Evolutionary conservation across 2,329 filamentous ascomycete genomes (phyloP).

Genomic region (Xylaria sp.): DNA sequence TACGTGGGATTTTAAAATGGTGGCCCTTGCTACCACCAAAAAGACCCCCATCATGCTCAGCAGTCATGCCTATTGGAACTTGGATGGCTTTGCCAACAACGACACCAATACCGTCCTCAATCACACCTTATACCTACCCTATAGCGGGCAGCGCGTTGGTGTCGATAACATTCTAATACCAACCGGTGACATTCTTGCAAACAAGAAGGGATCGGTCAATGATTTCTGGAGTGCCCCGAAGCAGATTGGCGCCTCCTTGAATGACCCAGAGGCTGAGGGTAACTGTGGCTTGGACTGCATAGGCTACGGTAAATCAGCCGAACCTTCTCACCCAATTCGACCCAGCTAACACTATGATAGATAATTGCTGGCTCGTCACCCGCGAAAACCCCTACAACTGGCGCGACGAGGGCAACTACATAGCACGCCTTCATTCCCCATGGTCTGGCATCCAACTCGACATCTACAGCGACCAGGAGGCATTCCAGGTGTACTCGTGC

Average conservation of each 20-base stretch:
- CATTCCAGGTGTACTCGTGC: conserved; percentile 89
- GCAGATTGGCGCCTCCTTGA: conserved; percentile 73
- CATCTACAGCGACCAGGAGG: conserved; percentile 81
- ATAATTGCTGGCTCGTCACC: conserved; percentile 73
- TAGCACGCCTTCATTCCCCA: conserved; percentile 70
- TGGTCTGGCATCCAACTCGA: conserved; percentile 86
- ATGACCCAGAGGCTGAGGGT: conserved; percentile 64
- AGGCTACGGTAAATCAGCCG: conserved; percentile 71
- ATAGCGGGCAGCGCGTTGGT: conserved; percentile 70
- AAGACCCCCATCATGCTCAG: conserved; percentile 85
- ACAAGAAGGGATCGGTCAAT: conserved; percentile 70
- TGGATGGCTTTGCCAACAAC: conserved; percentile 79
- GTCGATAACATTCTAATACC: conserved; percentile 76
- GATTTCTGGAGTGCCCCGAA: conserved; percentile 85
- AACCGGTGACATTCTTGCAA: conserved; percentile 75
- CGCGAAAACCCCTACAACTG: conserved; percentile 67
- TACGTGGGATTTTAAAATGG: conserved; percentile 76
- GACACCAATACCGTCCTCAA: conserved; percentile 69
- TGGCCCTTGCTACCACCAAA: conserved; percentile 71
- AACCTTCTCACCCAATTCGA: background rate
- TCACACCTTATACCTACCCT: conserved; percentile 75
- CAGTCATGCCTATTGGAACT: conserved; percentile 79
- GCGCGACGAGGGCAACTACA: conserved; percentile 59
- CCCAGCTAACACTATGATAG: conserved; percentile 40
- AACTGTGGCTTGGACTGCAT: conserved; percentile 84